Evolutionary conservation across 2,329 filamentous ascomycete genomes (phyloP).

Genomic region (Xylaria polymorpha): DNA sequence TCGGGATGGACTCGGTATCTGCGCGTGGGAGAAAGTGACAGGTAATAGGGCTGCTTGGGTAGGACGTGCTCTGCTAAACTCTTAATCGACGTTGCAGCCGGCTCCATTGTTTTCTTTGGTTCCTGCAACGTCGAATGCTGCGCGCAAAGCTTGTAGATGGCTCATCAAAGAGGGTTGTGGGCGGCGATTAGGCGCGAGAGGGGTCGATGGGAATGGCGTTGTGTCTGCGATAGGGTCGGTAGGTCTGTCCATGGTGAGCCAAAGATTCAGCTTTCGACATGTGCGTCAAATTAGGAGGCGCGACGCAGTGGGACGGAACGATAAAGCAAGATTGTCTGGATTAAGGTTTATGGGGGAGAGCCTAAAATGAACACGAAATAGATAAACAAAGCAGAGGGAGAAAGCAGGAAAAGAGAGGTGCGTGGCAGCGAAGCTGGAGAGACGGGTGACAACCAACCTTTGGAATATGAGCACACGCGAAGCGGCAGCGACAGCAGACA

Average conservation of each 20-base stretch:
- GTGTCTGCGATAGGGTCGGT: constrained; percentile 24
- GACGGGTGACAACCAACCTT: constrained; percentile 28
- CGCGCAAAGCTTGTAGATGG: constrained; percentile 45
- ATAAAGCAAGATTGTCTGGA: constrained; percentile 6
- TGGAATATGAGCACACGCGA: constrained; percentile 20
- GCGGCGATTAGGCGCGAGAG: constrained; percentile 17
- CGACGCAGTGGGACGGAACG: constrained; percentile 30
- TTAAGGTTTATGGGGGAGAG: constrained; percentile 3
- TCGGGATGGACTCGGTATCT: constrained; percentile 59
- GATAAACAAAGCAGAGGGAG: background rate
- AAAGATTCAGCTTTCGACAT: constrained; percentile 32
- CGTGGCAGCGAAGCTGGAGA: background rate
- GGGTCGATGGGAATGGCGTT: constrained; percentile 10
- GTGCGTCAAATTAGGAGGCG: constrained; percentile 23
- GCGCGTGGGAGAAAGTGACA: constrained; percentile 61
- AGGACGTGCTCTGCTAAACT: constrained; percentile 64
- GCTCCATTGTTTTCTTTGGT: constrained; percentile 62
- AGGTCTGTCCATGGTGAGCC: constrained; percentile 29
- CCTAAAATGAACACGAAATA: constrained; percentile 1
- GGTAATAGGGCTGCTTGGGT: constrained; percentile 63
- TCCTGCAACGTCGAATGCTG: constrained; percentile 51
- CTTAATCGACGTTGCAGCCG: constrained; percentile 67
- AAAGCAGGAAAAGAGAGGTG: background rate
- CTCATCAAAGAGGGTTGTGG: constrained; percentile 47
- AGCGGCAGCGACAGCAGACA: constrained; percentile 10